Evolutionary conservation across 495 filamentous ascomycete genomes (phyloP).

Genomic region (Tuber brumale): DNA sequence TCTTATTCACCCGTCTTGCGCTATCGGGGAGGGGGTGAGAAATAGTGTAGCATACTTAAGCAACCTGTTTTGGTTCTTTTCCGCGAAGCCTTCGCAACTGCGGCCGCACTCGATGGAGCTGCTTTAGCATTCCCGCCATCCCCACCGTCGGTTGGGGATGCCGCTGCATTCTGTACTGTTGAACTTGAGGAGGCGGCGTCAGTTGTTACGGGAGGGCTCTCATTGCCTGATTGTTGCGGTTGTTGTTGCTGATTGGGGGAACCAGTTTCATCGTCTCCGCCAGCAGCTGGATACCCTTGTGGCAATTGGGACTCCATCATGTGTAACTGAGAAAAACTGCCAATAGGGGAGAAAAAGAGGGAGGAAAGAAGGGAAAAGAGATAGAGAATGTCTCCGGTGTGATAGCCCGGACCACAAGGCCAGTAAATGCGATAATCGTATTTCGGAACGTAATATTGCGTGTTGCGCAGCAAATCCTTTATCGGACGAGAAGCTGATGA

Average conservation of each 20-base stretch:
- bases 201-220: conserved; percentile 16
- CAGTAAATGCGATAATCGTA: not conserved
- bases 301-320: conserved; percentile 22
- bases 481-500: not conserved
- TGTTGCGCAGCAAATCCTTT: not conserved
- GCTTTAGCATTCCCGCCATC: conserved; percentile 16
- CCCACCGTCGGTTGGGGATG: not conserved
- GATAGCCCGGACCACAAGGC: not conserved
- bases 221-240: conserved; percentile 6
- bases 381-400: not conserved
- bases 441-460: not conserved
- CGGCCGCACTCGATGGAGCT: conserved; percentile 27
- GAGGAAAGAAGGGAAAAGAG: not conserved
- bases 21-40: conserved; percentile 9
- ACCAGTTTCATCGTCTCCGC: not conserved
- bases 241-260: conserved; percentile 20
- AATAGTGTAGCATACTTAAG: conserved; percentile 60
- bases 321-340: not conserved
- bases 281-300: conserved; percentile 7
- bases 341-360: not conserved
- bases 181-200: conserved; percentile 18
- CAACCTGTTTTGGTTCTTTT: conserved; percentile 96
- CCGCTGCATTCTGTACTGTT: conserved; percentile 15
- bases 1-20: not conserved
- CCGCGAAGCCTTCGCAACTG: conserved; percentile 44